Conservation (phyloP, 2,329 filamentous ascomycete genomes). For the Periconia sp. region DNA sequence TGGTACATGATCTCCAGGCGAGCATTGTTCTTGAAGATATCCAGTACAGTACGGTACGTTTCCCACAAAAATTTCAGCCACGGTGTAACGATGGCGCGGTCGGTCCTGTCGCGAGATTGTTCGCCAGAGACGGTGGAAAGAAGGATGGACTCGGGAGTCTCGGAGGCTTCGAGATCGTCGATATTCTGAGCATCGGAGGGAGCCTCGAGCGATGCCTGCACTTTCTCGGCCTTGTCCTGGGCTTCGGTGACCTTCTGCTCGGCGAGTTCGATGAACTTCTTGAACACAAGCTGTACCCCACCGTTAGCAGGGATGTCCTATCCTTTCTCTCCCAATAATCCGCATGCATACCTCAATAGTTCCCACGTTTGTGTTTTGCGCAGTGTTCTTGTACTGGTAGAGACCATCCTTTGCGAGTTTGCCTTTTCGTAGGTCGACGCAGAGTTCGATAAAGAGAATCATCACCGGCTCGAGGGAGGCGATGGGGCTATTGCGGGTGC, state of each 20-base stretch:
- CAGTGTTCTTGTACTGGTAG: conserved; percentile 99
- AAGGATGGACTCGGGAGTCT: conserved; percentile 97
- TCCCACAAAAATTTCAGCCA: conserved; percentile 99
- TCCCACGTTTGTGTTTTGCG: conserved; percentile 96
- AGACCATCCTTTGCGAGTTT: conserved; percentile 98
- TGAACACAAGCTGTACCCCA: conserved; percentile 69
- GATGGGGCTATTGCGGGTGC: conserved; percentile 96
- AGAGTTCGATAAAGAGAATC: conserved; percentile 95
- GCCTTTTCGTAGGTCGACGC: conserved; percentile 95
- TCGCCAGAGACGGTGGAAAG: conserved; percentile 97
- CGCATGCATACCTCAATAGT: conserved; percentile 80
- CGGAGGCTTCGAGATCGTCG: conserved; percentile 93
- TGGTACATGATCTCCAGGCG: conserved; percentile 97
- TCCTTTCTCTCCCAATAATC: background rate
- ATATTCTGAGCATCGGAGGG: conserved; percentile 72
- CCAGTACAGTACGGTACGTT: conserved; percentile 96
- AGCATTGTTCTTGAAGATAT: conserved; percentile 99
- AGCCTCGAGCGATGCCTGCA: conserved; percentile 84
- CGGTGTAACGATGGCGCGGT: conserved; percentile 95
- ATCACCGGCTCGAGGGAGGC: conserved; percentile 96
- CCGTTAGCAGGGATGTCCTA: conserved; percentile 11
- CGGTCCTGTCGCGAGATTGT: conserved; percentile 94
- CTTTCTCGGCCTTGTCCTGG: conserved; percentile 92
- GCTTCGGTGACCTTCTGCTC: conserved; percentile 95
- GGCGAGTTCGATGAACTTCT: conserved; percentile 96